Conservation (phyloP, 768 basidiomycete genomes). For the Boletus bicolor region DNA sequence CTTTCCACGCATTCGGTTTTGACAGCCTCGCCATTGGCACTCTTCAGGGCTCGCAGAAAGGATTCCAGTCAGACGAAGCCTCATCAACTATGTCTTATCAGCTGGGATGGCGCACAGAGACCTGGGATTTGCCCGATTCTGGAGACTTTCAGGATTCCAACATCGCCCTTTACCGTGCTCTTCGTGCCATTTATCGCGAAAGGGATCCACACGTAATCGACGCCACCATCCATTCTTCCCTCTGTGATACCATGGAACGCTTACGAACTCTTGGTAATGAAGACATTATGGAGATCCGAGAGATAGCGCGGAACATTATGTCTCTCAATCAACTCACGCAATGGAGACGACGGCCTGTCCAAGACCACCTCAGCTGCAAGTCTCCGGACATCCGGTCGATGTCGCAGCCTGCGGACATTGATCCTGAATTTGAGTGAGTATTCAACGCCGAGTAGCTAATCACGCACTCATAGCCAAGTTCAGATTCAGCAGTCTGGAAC, state of each 20-base stretch:
- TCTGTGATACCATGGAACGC: conserved; percentile 60
- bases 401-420: conserved; percentile 45
- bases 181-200: conserved; percentile 82
- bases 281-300: conserved; percentile 72
- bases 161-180: conserved; percentile 67
- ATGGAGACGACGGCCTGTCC: conserved; percentile 47
- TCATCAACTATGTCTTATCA: conserved; percentile 62
- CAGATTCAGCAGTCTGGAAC: conserved; percentile 76
- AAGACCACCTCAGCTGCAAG: conserved; percentile 30
- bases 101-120: conserved; percentile 91
- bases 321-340: conserved; percentile 73
- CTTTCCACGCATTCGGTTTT: conserved; percentile 90
- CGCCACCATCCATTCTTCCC: conserved; percentile 43
- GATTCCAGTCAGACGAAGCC: conserved; percentile 23
- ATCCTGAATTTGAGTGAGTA: conserved; percentile 65
- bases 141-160: conserved; percentile 43
- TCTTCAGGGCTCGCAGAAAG: conserved; percentile 44
- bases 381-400: conserved; percentile 36
- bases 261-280: conserved; percentile 71
- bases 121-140: conserved; percentile 88
- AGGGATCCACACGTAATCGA: conserved; percentile 53
- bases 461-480: conserved; percentile 12
- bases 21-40: conserved; percentile 78
- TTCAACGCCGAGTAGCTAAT: background rate
- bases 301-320: conserved; percentile 68